Evolutionary conservation across 768 basidiomycete genomes (phyloP).

Genomic region (Boletus patriciae): DNA sequence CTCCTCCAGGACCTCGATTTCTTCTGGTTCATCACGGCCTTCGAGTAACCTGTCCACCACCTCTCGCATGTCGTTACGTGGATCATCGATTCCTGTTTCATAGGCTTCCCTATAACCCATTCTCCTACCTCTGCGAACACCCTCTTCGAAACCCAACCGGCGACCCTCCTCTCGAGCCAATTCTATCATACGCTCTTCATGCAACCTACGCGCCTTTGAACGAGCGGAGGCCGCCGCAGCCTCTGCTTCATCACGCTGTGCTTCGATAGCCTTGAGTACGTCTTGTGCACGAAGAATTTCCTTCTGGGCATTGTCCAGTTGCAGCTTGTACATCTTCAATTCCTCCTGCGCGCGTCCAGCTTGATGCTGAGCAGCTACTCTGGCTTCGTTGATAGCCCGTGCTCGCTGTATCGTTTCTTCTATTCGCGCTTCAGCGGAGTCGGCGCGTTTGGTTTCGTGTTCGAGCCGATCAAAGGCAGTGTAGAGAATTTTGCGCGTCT

Average conservation of each 20-base stretch:
- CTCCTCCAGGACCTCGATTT: slow-evolving; percentile 18
- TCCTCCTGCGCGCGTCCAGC: slow-evolving; percentile 44
- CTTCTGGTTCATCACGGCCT: slow-evolving; percentile 20
- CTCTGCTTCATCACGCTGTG: slow-evolving; percentile 50
- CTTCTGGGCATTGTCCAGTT: slow-evolving; percentile 58
- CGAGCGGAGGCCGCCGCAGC: slow-evolving; percentile 45
- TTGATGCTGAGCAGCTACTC: slow-evolving; percentile 31
- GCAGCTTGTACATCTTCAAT: slow-evolving; percentile 54
- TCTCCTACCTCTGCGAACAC: slow-evolving; percentile 38
- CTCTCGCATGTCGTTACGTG: slow-evolving; percentile 17
- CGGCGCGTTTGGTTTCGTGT: slow-evolving; percentile 37
- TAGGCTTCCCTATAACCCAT: slow-evolving; percentile 32
- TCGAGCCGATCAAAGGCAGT: slow-evolving; percentile 40
- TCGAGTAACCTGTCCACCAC: slow-evolving; percentile 31
- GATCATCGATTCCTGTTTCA: slow-evolving; percentile 13
- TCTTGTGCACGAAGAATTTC: slow-evolving; percentile 58
- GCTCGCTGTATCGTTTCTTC: slow-evolving; percentile 31
- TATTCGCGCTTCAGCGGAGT: slow-evolving; percentile 35
- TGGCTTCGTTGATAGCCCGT: slow-evolving; percentile 34
- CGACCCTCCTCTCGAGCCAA: slow-evolving; percentile 56
- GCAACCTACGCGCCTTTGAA: slow-evolving; percentile 44
- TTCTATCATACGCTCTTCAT: slow-evolving; percentile 48
- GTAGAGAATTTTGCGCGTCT: slow-evolving; percentile 39
- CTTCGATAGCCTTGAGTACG: slow-evolving; percentile 48
- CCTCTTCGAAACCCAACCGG: slow-evolving; percentile 51